Percentiles rank a stretch among this genome's conserved stretches.
Evolutionary conservation across 129 eudicot genomes (phyloP).

Genomic region (Flaveria linearis): DNA sequence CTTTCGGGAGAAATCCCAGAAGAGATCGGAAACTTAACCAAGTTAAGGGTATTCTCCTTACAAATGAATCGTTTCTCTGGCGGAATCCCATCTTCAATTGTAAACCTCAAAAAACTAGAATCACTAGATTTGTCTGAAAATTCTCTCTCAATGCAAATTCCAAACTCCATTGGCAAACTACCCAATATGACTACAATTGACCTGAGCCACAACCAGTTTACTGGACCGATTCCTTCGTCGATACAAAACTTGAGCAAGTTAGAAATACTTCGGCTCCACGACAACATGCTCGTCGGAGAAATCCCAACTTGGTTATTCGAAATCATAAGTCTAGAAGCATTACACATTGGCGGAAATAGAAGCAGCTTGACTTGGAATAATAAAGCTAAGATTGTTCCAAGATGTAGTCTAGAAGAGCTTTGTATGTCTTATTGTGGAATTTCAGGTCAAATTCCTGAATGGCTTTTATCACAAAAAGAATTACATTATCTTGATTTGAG

Average conservation of each 20-base stretch:
- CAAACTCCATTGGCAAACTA: constrained; percentile 41
- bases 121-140: constrained; percentile 42
- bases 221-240: constrained; percentile 47
- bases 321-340: constrained; percentile 27
- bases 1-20: constrained; percentile 41
- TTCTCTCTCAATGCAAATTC: constrained; percentile 41
- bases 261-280: constrained; percentile 35
- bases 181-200: constrained; percentile 38
- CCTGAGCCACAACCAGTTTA: constrained; percentile 44
- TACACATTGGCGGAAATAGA: constrained; percentile 44
- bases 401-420: constrained; percentile 36
- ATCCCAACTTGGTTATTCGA: constrained; percentile 57
- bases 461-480: constrained; percentile 46
- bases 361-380: constrained; percentile 49
- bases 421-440: constrained; percentile 40
- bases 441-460: constrained; percentile 40
- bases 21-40: constrained; percentile 46
- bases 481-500: constrained; percentile 49
- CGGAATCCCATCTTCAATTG: constrained; percentile 38
- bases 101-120: constrained; percentile 34
- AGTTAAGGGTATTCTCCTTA: constrained; percentile 38
- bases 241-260: constrained; percentile 41
- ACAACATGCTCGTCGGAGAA: constrained; percentile 46
- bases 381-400: constrained; percentile 30
- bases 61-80: constrained; percentile 42